Evolutionary conservation across 768 basidiomycete species (phyloP), one percentile per base, ranked within the genome.

Genomic region (Mycena haematopus): DNA sequence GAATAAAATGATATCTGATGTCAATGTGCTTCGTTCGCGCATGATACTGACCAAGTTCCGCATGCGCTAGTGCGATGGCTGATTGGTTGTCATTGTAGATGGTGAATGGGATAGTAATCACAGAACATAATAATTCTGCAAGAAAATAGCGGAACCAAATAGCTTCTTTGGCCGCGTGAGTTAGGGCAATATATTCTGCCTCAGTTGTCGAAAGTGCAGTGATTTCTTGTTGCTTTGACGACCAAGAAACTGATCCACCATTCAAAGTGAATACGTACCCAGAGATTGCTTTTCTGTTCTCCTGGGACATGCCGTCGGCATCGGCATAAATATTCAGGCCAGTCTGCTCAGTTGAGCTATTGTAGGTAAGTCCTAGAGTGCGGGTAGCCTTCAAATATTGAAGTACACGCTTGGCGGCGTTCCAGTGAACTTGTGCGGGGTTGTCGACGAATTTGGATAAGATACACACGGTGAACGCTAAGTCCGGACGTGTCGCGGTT

Each of bases 381-480:
- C 40, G 40, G 1, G 40, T 42, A 7, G 17, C 40, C 6, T 42
- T 42, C 40, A 42, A n/a, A 42, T 42, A 42, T n/a, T 42, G 52
- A 40, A 54, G 36, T 6, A 54, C 55, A 3, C 45, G 42, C 33
- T 56, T 56, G 3, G 44, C 55, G 5, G 55, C 55, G 3, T 47
- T 47, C 55, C 55, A 56, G 9, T 56, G 55, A 1, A 31, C 14
- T 1, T 10, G 31, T 35, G 31, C 44, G 0, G 55, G 44, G 7
- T 56, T 56, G 22, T 56, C 45, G 4, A 56, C 21, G 21, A 46
- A 56, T 14, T 44, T 19, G 3, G 55, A 56, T 35, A 56, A 13
- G 19, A 56, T 44, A 33, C 54, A 55, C n/a, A 55, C 54, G n/a
- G 54, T 36, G 38, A 44, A 55, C 1, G 27, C 40, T 3, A 55